Conservation (phyloP, 169 alveolate genomes). For the Blepharisma undulans region DNA sequence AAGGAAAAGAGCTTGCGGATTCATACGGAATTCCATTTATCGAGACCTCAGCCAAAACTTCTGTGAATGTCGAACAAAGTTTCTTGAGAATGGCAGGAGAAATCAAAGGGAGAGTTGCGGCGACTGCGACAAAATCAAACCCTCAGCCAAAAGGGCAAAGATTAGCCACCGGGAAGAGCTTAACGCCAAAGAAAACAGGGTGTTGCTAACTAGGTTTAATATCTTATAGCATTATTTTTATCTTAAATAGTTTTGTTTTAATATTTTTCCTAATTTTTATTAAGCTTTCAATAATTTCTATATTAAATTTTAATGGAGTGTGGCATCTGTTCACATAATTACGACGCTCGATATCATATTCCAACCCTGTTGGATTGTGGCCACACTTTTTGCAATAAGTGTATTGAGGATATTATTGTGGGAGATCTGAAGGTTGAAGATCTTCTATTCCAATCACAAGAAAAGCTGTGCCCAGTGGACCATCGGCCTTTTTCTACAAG, state of each 20-base stretch:
- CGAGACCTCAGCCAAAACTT: constrained; percentile 94
- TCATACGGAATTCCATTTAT: constrained; percentile 87
- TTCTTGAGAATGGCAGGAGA: constrained; percentile 69
- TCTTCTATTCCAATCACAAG: neutral
- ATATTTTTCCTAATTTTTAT: too few species aligned
- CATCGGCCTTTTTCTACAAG: neutral
- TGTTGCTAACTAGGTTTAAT: constrained; percentile 3
- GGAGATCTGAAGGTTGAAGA: neutral
- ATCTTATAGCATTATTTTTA: neutral
- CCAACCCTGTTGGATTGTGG: constrained; percentile 13
- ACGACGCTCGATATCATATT: neutral
- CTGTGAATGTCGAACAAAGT: constrained; percentile 88
- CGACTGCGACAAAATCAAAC: neutral
- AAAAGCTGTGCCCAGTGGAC: neutral
- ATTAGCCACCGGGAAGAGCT: neutral
- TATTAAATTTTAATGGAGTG: constrained; percentile 24
- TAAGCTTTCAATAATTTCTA: neutral
- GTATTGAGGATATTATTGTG: neutral
- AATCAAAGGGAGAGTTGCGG: constrained; percentile 37
- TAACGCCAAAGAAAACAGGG: neutral
- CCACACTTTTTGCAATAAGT: constrained; percentile 1
- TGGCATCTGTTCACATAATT: neutral
- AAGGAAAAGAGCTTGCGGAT: constrained; percentile 86
- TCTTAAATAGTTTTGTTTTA: neutral
- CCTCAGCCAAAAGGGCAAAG: constrained; percentile 6